Conservation (phyloP, 2,329 filamentous ascomycete genomes). For the Ramularia collo-cygni region DNA sequence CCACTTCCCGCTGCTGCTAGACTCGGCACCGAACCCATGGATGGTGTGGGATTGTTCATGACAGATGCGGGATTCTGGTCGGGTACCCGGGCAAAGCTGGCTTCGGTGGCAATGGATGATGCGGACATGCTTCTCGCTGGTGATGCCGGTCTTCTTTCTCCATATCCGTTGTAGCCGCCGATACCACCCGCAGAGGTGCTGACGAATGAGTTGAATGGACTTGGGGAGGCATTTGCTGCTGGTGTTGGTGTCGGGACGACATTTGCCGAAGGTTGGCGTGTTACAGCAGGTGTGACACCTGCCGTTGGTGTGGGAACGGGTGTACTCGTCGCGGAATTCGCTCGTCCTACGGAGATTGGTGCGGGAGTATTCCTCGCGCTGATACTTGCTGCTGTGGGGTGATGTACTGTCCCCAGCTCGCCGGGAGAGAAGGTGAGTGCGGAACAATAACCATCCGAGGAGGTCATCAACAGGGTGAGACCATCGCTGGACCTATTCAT, state of each 20-base stretch:
- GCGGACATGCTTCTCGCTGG: conserved; percentile 80
- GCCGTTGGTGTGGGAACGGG: conserved; percentile 32
- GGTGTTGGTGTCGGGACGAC: conserved; percentile 7
- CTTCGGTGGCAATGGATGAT: conserved; percentile 68
- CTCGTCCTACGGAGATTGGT: conserved; percentile 34
- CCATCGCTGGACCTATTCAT: conserved; percentile 63
- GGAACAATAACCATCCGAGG: conserved; percentile 96
- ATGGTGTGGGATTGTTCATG: conserved; percentile 30
- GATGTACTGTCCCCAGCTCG: conserved; percentile 78
- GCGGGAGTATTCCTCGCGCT: conserved; percentile 33
- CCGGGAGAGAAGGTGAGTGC: conserved; percentile 75
- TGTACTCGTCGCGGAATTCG: conserved; percentile 34
- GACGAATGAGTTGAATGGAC: conserved; percentile 40
- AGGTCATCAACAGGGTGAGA: conserved; percentile 82
- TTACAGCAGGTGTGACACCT: conserved; percentile 7
- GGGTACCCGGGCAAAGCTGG: conserved; percentile 36
- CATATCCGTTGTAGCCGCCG: too few species aligned
- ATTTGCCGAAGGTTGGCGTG: conserved; percentile 3
- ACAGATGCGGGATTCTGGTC: conserved; percentile 35
- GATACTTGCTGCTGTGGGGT: conserved; percentile 49
- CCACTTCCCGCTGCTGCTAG: conserved; percentile 30
- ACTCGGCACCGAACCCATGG: conserved; percentile 28
- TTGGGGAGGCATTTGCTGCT: conserved; percentile 45
- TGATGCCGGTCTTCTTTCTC: conserved; percentile 56
- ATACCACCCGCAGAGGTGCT: too few species aligned